Percentiles rank a stretch among this genome's conserved stretches.
phyloP scores from a whole-genome alignment of 2,329 filamentous ascomycete genomes.

The Dryadomyces sulphureus region DNA sequence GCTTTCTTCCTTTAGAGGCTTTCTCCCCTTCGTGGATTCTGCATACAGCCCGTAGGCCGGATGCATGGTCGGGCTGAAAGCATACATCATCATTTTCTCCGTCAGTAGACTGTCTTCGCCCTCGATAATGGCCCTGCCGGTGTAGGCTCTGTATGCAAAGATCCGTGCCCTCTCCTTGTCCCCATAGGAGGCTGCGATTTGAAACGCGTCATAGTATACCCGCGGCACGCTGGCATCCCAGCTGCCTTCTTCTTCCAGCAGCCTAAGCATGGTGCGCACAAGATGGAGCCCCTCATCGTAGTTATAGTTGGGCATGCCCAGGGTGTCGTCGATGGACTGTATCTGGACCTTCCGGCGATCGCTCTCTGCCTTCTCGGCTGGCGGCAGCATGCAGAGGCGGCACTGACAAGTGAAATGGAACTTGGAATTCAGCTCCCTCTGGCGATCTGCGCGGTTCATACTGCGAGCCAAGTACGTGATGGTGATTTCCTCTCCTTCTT shows the following conservation, averaged over 20 bases:
- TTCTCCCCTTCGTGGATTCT: neutral
- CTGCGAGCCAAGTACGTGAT: neutral
- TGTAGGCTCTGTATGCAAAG: neutral
- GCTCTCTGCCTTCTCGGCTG: neutral
- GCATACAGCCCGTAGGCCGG: neutral
- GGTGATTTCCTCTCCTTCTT: neutral
- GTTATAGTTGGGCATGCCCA: neutral
- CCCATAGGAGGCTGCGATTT: neutral
- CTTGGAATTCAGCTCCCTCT: neutral
- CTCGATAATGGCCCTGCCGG: neutral
- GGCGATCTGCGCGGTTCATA: neutral
- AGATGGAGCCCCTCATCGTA: neutral
- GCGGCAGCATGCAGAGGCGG: neutral
- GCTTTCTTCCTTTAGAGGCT: neutral
- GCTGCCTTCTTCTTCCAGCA: neutral
- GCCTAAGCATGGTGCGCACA: neutral
- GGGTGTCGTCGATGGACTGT: neutral
- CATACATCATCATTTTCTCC: neutral
- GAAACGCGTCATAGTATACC: neutral
- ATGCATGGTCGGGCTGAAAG: neutral
- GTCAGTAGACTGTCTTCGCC: neutral
- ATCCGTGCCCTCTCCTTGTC: neutral
- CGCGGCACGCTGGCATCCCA: neutral
- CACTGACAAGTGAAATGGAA: neutral
- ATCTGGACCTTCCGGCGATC: neutral